phyloP scores from a whole-genome alignment of 306 rosid genomes.

The Vigna trinervia region DNA sequence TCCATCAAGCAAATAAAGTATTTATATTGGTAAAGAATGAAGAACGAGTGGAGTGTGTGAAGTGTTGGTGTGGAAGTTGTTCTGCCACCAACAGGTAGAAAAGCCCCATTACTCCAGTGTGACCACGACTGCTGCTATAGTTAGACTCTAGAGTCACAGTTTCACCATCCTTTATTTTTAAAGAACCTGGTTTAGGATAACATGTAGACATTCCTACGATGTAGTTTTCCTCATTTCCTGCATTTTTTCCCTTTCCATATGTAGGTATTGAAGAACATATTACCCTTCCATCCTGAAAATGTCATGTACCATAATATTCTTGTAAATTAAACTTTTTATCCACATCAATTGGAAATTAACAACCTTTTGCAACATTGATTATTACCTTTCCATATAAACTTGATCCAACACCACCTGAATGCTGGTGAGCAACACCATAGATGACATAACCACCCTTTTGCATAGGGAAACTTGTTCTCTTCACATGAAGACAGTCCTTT shows the following conservation, averaged over 20 bases:
- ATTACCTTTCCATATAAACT: slow-evolving; percentile 74
- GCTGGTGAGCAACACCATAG: slow-evolving; percentile 87
- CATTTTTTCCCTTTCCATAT: slow-evolving; percentile 74
- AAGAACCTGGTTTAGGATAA: slow-evolving; percentile 70
- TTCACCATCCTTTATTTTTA: slow-evolving; percentile 69
- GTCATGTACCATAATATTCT: background rate
- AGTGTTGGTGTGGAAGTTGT: slow-evolving; percentile 50
- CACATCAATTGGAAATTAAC: background rate
- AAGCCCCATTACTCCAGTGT: slow-evolving; percentile 83
- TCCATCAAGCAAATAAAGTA: background rate
- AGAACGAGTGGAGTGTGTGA: slow-evolving; percentile 38
- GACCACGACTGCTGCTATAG: slow-evolving; percentile 49
- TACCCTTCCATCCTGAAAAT: slow-evolving; percentile 69
- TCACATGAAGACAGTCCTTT: slow-evolving; percentile 46
- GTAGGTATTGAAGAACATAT: slow-evolving; percentile 73
- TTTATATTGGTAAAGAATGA: slow-evolving; percentile 24
- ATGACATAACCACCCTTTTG: slow-evolving; percentile 64
- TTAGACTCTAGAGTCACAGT: slow-evolving; percentile 56
- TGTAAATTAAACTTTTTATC: background rate
- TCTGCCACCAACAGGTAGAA: slow-evolving; percentile 75
- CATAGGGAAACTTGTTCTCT: slow-evolving; percentile 46
- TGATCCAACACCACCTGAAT: slow-evolving; percentile 70
- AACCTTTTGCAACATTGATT: too few species aligned
- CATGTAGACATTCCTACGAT: slow-evolving; percentile 89
- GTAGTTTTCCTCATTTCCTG: slow-evolving; percentile 72